Conservation (phyloP, 2,329 filamentous ascomycete species). For the Fusarium pilosicola region DNA sequence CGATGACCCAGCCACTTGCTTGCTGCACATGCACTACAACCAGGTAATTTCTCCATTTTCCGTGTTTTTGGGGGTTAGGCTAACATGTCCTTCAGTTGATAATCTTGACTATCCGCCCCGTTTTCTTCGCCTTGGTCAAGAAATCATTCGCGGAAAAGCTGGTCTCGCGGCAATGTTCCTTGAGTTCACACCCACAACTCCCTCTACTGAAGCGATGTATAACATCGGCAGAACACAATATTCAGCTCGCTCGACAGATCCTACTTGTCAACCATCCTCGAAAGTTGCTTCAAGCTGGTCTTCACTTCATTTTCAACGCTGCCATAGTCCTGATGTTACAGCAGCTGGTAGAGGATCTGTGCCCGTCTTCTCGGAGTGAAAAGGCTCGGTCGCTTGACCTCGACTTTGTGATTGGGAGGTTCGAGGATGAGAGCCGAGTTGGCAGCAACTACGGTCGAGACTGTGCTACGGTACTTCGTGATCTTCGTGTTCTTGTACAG, state of each 20-base stretch:
- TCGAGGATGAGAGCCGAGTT: conserved; percentile 52
- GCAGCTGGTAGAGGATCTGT: conserved; percentile 52
- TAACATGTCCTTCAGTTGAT: conserved; percentile 48
- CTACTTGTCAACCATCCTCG: conserved; percentile 49
- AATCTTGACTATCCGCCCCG: conserved; percentile 59
- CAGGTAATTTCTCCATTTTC: conserved; percentile 39
- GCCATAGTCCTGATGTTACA: conserved; percentile 59
- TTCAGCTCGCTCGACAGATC: conserved; percentile 56
- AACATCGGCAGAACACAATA: conserved; percentile 57
- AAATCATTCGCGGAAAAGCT: conserved; percentile 56
- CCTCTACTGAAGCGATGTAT: conserved; percentile 53
- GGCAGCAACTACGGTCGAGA: conserved; percentile 53
- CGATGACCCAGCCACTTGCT: conserved; percentile 55
- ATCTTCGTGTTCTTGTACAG: conserved; percentile 51
- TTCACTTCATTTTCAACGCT: conserved; percentile 63
- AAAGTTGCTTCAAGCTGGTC: conserved; percentile 56
- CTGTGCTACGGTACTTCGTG: conserved; percentile 52
- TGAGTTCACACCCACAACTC: conserved; percentile 37
- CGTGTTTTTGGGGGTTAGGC: neutral
- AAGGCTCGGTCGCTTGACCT: conserved; percentile 47
- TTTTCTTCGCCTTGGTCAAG: conserved; percentile 59
- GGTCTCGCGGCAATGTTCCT: conserved; percentile 43
- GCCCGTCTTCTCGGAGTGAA: conserved; percentile 38
- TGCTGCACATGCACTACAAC: conserved; percentile 62
- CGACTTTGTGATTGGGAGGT: conserved; percentile 54